phyloP scores from a whole-genome alignment of 495 filamentous ascomycete species.

The Neurospora hispaniola region DNA sequence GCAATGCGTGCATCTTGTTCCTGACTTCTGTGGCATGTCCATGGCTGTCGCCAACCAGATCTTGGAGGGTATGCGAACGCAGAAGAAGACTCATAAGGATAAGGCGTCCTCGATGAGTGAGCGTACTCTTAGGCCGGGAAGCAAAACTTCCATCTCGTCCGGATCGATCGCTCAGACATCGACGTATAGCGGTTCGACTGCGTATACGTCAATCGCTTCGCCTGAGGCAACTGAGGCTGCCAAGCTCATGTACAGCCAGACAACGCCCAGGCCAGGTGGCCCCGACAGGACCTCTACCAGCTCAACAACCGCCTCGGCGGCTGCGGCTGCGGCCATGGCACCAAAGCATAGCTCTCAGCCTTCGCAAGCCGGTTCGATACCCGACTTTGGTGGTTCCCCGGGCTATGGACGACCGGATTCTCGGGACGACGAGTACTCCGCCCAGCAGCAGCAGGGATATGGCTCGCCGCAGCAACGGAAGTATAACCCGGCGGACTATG shows the following conservation, averaged over 20 bases:
- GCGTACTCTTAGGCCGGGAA: conserved; percentile 53
- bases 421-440: conserved; percentile 36
- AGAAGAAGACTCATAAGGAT: conserved; percentile 44
- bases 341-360: conserved; percentile 22
- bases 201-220: conserved; percentile 29
- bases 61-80: conserved; percentile 53
- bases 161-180: conserved; percentile 20
- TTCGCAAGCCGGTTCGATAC: conserved; percentile 15
- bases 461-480: conserved; percentile 44
- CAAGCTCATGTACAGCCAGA: conserved; percentile 42
- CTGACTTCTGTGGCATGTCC: conserved; percentile 98
- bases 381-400: conserved; percentile 31
- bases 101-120: conserved; percentile 46
- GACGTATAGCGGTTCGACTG: conserved; percentile 14
- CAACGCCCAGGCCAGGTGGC: conserved; percentile 30
- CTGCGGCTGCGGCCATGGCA: conserved; percentile 36
- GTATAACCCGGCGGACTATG: conserved; percentile 68
- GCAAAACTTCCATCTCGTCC: conserved; percentile 21
- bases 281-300: conserved; percentile 31
- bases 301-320: conserved; percentile 32
- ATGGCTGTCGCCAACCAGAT: conserved; percentile 97
- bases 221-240: conserved; percentile 41
- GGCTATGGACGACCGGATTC: conserved; percentile 25
- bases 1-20: conserved; percentile 87
- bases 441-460: conserved; percentile 38